These are phyloP conservation scores for Termitomyces sp. DNA, from an alignment of 1,284 basidiomycete genomes.

Conservation along the genomic window DNA sequence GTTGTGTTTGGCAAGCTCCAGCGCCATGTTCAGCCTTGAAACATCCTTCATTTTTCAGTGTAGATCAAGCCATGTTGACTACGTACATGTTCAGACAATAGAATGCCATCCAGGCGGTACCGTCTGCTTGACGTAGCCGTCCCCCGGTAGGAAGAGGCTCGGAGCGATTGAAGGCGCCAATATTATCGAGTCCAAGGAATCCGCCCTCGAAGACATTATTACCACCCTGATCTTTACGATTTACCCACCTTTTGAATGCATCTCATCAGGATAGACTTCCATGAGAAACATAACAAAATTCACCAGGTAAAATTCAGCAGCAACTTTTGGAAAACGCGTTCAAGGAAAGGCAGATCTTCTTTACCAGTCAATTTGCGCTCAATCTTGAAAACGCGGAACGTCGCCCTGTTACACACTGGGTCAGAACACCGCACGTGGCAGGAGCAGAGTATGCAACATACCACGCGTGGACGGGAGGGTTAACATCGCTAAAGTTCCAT, in stretches of 20 bases:
- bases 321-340: conserved; percentile 97
- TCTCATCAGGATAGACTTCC: conserved; percentile 5
- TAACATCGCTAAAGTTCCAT: conserved; percentile 98
- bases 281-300: conserved; percentile 15
- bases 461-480: conserved; percentile 98
- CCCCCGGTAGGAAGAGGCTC: conserved; percentile 95
- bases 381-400: conserved; percentile 97
- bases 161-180: conserved; percentile 96
- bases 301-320: conserved; percentile 96
- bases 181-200: conserved; percentile 97
- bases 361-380: conserved; percentile 91
- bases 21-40: conserved; percentile 86
- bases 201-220: conserved; percentile 98
- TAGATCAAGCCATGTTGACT: background rate
- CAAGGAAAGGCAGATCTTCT: conserved; percentile 90
- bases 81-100: conserved; percentile 91
- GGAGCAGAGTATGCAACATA: conserved; percentile 23
- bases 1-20: conserved; percentile 98
- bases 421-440: background rate
- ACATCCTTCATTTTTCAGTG: background rate
- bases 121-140: conserved; percentile 89
- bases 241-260: conserved; percentile 79
- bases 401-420: conserved; percentile 56
- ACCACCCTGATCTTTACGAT: conserved; percentile 92
- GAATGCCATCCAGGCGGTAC: conserved; percentile 99